These are phyloP conservation scores for Penicillium aurantiogriseum DNA, from an alignment of 2,329 filamentous ascomycete species.

Conservation along the genomic window DNA sequence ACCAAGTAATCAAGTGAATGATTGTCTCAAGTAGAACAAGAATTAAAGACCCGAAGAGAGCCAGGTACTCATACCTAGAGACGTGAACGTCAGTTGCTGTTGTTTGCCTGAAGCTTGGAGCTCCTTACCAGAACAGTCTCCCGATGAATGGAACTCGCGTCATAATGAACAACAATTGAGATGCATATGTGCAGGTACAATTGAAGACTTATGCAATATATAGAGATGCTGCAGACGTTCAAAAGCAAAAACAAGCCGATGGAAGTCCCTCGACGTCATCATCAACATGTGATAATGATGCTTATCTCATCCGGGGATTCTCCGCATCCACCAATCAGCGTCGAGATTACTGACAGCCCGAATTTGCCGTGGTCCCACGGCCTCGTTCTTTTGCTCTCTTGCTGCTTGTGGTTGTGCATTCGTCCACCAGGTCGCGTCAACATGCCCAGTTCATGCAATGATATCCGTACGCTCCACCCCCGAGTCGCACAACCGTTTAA, in stretches of 20 bases:
- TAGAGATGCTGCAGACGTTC: not conserved
- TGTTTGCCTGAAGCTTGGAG: not conserved
- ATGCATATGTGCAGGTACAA: slow-evolving; percentile 6
- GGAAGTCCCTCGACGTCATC: slow-evolving; percentile 23
- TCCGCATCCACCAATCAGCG: slow-evolving; percentile 14
- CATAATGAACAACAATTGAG: slow-evolving; percentile 39
- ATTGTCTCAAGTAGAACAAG: slow-evolving; percentile 79
- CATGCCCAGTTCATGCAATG: slow-evolving; percentile 96
- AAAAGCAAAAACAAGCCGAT: not conserved
- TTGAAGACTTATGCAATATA: not conserved
- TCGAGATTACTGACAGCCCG: slow-evolving; percentile 15
- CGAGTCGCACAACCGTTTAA: not conserved
- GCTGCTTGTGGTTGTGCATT: slow-evolving; percentile 1
- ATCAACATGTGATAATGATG: slow-evolving; percentile 28
- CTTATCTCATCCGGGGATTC: slow-evolving; percentile 36
- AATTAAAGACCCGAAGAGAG: slow-evolving; percentile 77
- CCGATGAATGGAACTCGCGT: slow-evolving; percentile 63
- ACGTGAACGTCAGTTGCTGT: slow-evolving; percentile 9
- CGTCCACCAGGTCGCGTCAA: slow-evolving; percentile 27
- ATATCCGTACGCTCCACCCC: slow-evolving; percentile 69
- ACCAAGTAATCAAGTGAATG: slow-evolving; percentile 81
- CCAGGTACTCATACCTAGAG: slow-evolving; percentile 76
- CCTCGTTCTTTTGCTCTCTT: not conserved
- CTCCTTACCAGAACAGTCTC: slow-evolving; percentile 53
- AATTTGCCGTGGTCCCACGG: slow-evolving; percentile 19